Evolutionary conservation across 2,329 filamentous ascomycete species (phyloP).

Genomic region (Colletotrichum sojae): DNA sequence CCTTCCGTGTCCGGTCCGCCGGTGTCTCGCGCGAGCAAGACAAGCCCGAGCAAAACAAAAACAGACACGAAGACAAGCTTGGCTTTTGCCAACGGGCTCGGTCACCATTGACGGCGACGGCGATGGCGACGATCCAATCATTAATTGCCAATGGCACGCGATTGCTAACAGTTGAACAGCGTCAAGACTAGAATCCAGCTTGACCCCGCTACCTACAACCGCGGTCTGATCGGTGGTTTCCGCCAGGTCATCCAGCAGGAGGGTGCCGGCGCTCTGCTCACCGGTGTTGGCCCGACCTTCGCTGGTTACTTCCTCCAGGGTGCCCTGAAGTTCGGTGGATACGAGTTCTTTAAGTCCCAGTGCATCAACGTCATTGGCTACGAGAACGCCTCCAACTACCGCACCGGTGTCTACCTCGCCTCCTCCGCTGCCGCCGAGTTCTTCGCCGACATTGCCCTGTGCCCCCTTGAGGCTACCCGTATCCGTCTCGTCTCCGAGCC

Average conservation of each 20-base stretch:
- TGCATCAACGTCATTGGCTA: conserved; percentile 84
- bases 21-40: conserved; percentile 23
- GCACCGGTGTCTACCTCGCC: conserved; percentile 85
- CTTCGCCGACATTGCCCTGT: conserved; percentile 85
- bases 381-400: conserved; percentile 83
- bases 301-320: conserved; percentile 96
- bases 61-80: not conserved
- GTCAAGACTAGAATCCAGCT: conserved; percentile 98
- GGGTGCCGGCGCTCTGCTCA: conserved; percentile 88
- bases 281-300: conserved; percentile 87
- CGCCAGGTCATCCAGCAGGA: conserved; percentile 86
- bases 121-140: not conserved
- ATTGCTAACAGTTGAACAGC: conserved; percentile 61
- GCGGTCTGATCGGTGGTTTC: conserved; percentile 88
- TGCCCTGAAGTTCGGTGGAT: conserved; percentile 93
- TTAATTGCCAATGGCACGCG: not conserved
- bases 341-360: conserved; percentile 97
- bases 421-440: conserved; percentile 76
- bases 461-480: conserved; percentile 93
- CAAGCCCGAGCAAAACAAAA: not conserved
- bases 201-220: conserved; percentile 91
- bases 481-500: conserved; percentile 93
- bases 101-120: not conserved
- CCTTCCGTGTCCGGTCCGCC: not conserved
- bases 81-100: conserved; percentile 17